Conservation (phyloP, 768 basidiomycete species). For the Lactarius hatsudake region DNA sequence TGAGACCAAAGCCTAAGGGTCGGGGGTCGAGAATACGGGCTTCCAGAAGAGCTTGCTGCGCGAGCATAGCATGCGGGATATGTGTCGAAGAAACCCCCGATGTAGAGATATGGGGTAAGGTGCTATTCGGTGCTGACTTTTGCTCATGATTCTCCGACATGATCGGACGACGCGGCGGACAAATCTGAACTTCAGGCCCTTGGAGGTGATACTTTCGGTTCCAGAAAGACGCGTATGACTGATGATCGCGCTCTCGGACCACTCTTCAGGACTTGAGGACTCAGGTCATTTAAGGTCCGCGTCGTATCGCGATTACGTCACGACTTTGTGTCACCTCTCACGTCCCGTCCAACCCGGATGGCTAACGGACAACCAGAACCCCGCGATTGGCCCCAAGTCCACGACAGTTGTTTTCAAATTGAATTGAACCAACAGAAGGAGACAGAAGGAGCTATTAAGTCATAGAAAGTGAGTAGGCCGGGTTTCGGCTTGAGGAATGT, state of each 20-base stretch:
- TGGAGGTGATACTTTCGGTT: background rate
- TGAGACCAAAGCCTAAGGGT: background rate
- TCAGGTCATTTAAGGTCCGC: background rate
- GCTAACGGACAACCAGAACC: background rate
- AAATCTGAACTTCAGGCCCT: background rate
- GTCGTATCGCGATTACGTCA: background rate
- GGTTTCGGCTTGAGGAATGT: background rate
- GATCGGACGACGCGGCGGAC: background rate
- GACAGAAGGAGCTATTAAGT: background rate
- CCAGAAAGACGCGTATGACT: background rate
- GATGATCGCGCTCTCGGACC: background rate
- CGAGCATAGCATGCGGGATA: background rate
- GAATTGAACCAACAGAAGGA: background rate
- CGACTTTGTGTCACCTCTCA: background rate
- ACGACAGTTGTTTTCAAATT: background rate
- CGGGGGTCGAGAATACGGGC: background rate
- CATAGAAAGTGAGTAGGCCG: background rate
- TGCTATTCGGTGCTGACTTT: background rate
- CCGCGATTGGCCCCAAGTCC: background rate
- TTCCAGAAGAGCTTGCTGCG: background rate
- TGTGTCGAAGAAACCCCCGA: background rate
- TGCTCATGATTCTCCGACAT: background rate
- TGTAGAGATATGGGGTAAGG: background rate
- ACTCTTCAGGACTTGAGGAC: background rate
- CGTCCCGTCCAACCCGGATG: background rate